These are phyloP conservation scores for Aureobasidium sp. DNA, from an alignment of 2,329 filamentous ascomycete genomes.

Conservation along the genomic window DNA sequence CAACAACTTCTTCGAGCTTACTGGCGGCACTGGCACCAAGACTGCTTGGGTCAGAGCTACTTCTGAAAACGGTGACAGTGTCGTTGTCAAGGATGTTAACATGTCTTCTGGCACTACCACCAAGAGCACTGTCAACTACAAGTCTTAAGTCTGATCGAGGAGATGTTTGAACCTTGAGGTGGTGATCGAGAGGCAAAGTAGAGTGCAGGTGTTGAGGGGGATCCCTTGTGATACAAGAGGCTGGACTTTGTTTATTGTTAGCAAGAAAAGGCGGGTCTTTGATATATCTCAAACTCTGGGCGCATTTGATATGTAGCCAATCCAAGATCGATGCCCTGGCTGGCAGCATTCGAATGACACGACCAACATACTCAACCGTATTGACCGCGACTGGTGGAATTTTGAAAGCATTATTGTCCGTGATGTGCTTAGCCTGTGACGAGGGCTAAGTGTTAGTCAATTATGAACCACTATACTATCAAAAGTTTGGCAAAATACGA, in stretches of 20 bases:
- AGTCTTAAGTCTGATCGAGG: not conserved
- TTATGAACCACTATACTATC: not conserved
- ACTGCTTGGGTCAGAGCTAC: slow-evolving; percentile 16
- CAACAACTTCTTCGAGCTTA: slow-evolving; percentile 26
- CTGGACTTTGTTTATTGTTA: not conserved
- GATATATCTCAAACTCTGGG: slow-evolving; percentile 6
- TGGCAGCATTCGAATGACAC: not conserved
- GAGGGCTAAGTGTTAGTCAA: not conserved
- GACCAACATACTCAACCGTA: not conserved
- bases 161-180: not conserved
- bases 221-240: not conserved
- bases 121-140: slow-evolving; percentile 1
- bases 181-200: not conserved
- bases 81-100: slow-evolving; percentile 18
- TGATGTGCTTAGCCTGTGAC: not conserved
- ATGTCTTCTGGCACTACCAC: slow-evolving; percentile 9
- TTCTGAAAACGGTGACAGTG: slow-evolving; percentile 13
- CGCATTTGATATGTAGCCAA: slow-evolving; percentile 7
- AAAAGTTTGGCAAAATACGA: not conserved
- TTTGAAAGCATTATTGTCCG: not conserved
- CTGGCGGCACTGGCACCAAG: slow-evolving; percentile 14
- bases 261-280: not conserved
- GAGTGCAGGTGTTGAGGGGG: not conserved
- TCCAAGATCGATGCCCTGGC: not conserved
- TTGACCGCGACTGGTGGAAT: not conserved